Base-by-base conservation (phyloP, 306 rosid genomes). In the Vigna hirtella region DNA sequence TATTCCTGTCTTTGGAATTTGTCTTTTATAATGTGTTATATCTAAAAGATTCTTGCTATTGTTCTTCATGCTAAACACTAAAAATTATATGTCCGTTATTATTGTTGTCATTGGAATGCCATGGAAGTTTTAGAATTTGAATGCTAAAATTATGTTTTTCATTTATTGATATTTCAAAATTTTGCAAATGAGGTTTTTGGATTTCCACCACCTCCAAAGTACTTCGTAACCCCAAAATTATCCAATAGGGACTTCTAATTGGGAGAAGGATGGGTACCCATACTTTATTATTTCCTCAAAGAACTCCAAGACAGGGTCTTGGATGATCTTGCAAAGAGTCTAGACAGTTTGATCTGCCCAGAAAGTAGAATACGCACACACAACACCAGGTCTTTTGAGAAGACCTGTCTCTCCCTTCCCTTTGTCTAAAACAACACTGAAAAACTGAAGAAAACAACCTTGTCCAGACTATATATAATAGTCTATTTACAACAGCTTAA, bases 121-220 rank as follows among this genome's bases (percentile, higher is more conserved):
- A 12, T 40, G 32, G 22, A 2, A 42, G 36, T 8, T 55, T 18
- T 55, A 18, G 30, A 55, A 9, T 55, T 18, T 20, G 61, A 55
- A 55, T 4, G 3, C 59, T 53, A 53, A 53, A 36, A 17, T 18
- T 53, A 53, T 53, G 30, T 18, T 52, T 52, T 22, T 55, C 61
- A 55, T 6, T 55, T 55, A 9, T 18, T 18, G 26, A 61, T 52
- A 24, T 69, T 42, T 51, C 38, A 82, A 10, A 48, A 50, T 68
- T 13, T 53, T 53, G 30, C 14, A 14, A 36, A 9, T 59, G 42
- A 58, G 17, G 38, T 22, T 58, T 58, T 58, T 36, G 17, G 17
- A 24, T 58, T 26, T 26, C 65, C n/a, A 24, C 38, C 38, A 40
- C 38, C 17, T 24, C 63, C 0, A 4, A 58, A 24, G 65, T 58